These are phyloP conservation scores for Dendrobium huoshanense DNA, from an alignment of 106 monocot species.

Conservation along the genomic window DNA sequence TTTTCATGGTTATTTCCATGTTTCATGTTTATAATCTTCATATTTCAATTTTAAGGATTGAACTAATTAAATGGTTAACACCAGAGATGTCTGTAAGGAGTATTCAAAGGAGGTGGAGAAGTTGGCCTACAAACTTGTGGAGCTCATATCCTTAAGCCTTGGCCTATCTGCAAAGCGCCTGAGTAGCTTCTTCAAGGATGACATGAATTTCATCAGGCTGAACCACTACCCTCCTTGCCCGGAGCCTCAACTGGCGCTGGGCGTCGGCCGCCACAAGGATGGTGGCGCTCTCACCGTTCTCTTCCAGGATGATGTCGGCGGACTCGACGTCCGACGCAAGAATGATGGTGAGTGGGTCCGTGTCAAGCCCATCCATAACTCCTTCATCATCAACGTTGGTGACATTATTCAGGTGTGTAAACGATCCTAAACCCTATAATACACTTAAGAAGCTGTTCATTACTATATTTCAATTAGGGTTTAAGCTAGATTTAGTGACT, in stretches of 20 bases:
- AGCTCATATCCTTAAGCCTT: slow-evolving; percentile 46
- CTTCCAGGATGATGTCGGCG: slow-evolving; percentile 45
- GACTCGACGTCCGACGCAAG: slow-evolving; percentile 55
- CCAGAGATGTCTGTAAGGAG: slow-evolving; percentile 33
- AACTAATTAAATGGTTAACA: neutral
- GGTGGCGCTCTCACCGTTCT: slow-evolving; percentile 54
- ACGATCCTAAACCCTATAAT: neutral
- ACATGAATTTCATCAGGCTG: slow-evolving; percentile 40
- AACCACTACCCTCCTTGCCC: slow-evolving; percentile 78
- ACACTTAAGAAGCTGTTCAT: too few species aligned
- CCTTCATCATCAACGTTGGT: slow-evolving; percentile 70
- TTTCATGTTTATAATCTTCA: too few species aligned
- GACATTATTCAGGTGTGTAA: slow-evolving; percentile 71
- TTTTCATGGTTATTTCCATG: too few species aligned
- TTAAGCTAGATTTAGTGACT: too few species aligned
- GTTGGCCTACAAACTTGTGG: slow-evolving; percentile 45
- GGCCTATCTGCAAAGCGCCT: slow-evolving; percentile 31
- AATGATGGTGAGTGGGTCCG: slow-evolving; percentile 64
- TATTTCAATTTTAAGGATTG: too few species aligned
- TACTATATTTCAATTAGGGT: too few species aligned
- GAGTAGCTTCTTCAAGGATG: slow-evolving; percentile 42
- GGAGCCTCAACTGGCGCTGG: slow-evolving; percentile 51
- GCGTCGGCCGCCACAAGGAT: slow-evolving; percentile 81
- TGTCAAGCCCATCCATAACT: slow-evolving; percentile 50
- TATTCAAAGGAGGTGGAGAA: slow-evolving; percentile 30